Evolutionary conservation across 495 filamentous ascomycete species (phyloP), one percentile per base, ranked within the genome.

Genomic region (Chaetomium fimeti): DNA sequence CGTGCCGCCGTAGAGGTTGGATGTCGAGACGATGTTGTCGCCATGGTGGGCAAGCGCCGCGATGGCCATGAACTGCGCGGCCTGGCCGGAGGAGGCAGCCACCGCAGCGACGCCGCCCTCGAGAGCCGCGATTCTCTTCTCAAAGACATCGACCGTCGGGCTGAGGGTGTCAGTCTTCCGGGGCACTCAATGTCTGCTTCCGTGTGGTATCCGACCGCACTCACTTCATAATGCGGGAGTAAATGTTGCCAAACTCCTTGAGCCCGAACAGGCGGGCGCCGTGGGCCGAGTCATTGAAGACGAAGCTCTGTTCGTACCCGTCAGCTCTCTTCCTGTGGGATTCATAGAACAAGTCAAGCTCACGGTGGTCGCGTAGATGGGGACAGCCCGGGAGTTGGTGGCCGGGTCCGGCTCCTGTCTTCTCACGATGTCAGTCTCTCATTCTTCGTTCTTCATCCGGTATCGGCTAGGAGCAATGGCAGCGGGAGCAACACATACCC

Each of bases 231-330:
- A 98, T 94, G 62, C 94, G 89, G 71, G 88, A 92, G 83, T 98
- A 98, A 79, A 98, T 97, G 78, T 98, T 97, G 74, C 93, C 95
- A 74, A 95, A 93, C 76, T 97, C 93, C 75, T 97, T 96, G 78
- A 98, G 91, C 68, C 91, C 91, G 74, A 98, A 98, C 27, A 98
- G 88, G 72, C 93, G 87, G 57, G 95, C 95, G 66, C 92, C 94
- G 75, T 98, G 94, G 57, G 93, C 94, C 42, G 91, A 96, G 80
- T 97, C 91, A 84, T 98, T 92, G 88, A 98, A 98, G 62, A 85
- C 83, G 76, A 80, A 98, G 69, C 92, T 97, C 90, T 93, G 61
- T 67, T 43, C 12, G 32, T 40, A 18, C 3, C 12, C 16, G 25
- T 74, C 48, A 66, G 47, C 42, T 42, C 36, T 49, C 22, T 18